A percentile compares a stretch with the other conserved stretches of the same genome.
phyloP scores from a whole-genome alignment of 257 asterid species.

The Jacaranda copaia region DNA sequence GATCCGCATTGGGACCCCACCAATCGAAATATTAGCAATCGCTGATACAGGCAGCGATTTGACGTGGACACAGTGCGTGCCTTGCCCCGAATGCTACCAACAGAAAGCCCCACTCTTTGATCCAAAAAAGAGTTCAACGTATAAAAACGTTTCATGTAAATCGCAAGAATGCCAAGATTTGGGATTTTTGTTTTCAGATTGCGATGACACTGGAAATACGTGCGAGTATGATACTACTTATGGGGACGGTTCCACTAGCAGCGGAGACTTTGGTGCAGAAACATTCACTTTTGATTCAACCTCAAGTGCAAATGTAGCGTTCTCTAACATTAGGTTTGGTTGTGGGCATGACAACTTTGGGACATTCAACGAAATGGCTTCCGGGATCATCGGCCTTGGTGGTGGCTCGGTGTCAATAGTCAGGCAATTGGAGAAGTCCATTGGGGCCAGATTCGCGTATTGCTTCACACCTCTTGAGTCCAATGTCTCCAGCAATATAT shows the following conservation, averaged over 20 bases:
- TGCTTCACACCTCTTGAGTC: constrained; percentile 40
- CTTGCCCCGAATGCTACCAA: constrained; percentile 52
- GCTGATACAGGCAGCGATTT: constrained; percentile 65
- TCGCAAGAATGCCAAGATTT: constrained; percentile 32
- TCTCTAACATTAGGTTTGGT: constrained; percentile 56
- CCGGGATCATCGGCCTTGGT: constrained; percentile 68
- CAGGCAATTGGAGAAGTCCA: constrained; percentile 39
- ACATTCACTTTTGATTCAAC: constrained; percentile 46
- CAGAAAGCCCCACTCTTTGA: constrained; percentile 57
- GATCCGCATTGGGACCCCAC: constrained; percentile 52
- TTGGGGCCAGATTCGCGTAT: constrained; percentile 56
- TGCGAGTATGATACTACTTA: constrained; percentile 45
- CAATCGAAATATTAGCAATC: constrained; percentile 35
- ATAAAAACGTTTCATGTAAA: constrained; percentile 39
- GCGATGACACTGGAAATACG: background rate
- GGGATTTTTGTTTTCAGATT: background rate
- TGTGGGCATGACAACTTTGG: constrained; percentile 56
- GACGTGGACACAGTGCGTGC: constrained; percentile 60
- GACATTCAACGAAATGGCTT: constrained; percentile 24
- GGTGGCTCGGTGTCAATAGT: constrained; percentile 55
- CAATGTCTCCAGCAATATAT: constrained; percentile 48
- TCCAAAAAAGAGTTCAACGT: constrained; percentile 35
- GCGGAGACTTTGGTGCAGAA: constrained; percentile 54
- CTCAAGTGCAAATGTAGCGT: constrained; percentile 25
- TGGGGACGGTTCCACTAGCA: constrained; percentile 44